phyloP scores from a whole-genome alignment of 1,284 basidiomycete genomes.

The Austropuccinia psidii region DNA sequence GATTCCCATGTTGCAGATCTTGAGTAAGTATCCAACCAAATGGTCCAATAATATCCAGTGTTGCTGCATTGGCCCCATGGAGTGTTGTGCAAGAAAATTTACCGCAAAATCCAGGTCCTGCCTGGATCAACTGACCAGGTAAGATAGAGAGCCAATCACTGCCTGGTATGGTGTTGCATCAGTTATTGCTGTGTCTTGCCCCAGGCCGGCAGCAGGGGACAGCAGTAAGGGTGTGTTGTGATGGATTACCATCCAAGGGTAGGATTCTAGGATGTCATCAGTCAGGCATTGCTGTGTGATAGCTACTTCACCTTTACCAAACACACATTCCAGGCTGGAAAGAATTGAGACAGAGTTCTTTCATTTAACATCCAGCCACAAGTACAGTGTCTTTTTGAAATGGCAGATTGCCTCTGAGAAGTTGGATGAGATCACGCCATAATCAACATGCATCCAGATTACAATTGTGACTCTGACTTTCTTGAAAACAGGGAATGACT shows the following conservation, averaged over 20 bases:
- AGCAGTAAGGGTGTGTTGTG: too few relatives aligned
- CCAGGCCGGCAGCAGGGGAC: too few relatives aligned
- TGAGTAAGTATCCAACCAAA: background rate
- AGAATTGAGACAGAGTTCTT: too few relatives aligned
- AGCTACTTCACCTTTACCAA: background rate
- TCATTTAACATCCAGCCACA: too few relatives aligned
- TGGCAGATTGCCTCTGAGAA: background rate
- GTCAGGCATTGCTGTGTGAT: background rate
- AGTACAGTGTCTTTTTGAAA: background rate
- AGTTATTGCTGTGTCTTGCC: background rate
- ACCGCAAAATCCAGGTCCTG: background rate
- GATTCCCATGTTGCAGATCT: background rate
- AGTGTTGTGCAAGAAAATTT: background rate
- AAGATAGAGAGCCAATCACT: background rate
- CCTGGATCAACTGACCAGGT: background rate
- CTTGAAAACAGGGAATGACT: background rate
- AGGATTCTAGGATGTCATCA: background rate
- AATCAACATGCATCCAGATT: background rate
- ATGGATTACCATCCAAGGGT: too few relatives aligned
- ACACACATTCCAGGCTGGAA: too few relatives aligned
- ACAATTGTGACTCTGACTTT: background rate
- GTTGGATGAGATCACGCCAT: background rate
- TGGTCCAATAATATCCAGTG: background rate
- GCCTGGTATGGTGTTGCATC: background rate
- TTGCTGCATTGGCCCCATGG: background rate